phyloP scores from a whole-genome alignment of 192 early-diverging fungal species.

The Kappamyces sp. region DNA sequence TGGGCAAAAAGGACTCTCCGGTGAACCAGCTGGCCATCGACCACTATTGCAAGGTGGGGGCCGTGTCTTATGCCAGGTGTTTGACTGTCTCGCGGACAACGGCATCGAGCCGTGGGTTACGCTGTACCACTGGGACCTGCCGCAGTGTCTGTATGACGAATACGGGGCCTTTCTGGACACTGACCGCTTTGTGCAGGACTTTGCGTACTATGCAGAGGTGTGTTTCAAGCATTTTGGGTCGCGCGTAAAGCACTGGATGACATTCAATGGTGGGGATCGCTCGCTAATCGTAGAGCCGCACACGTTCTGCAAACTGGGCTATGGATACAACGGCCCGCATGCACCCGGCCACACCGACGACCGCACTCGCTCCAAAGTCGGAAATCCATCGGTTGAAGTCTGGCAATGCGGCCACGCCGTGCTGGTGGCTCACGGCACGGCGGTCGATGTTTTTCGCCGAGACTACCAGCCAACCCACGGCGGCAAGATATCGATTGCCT shows the following conservation, averaged over 20 bases:
- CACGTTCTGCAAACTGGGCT: constrained; percentile 21
- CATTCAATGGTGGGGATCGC: no score
- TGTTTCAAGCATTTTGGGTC: constrained; percentile 35
- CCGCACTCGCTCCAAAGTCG: constrained; percentile 12
- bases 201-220: constrained; percentile 30
- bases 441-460: constrained; percentile 18
- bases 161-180: constrained; percentile 27
- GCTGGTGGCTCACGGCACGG: constrained; percentile 23
- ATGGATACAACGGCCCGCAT: constrained; percentile 13
- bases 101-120: constrained; percentile 34
- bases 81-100: constrained; percentile 30
- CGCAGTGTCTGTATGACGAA: constrained; percentile 27
- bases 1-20: constrained; percentile 14
- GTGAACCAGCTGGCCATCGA: constrained; percentile 36
- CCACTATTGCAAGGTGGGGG: constrained; percentile 29
- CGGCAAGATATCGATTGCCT: constrained; percentile 23
- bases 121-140: constrained; percentile 40
- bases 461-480: constrained; percentile 21
- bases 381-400: constrained; percentile 14
- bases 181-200: constrained; percentile 28
- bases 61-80: constrained; percentile 1
- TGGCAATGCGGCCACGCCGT: constrained; percentile 27
- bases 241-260: constrained; percentile 42
- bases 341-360: constrained; percentile 27
- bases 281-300: no score